Evolutionary conservation across 331 rosid species (phyloP).

Genomic region (Phaseolus coccineus): DNA sequence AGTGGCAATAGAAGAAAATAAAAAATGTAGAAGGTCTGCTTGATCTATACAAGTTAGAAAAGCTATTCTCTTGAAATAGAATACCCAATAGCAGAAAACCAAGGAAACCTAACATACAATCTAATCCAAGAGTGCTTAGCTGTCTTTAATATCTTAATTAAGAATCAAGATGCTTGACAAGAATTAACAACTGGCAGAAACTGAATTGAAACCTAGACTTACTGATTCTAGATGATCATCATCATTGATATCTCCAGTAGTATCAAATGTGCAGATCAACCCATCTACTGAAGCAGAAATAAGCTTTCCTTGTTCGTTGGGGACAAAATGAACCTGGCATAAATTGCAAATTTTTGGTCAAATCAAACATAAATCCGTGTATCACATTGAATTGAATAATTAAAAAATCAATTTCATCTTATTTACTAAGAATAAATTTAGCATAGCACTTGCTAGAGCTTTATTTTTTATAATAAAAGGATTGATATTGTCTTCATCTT

Average conservation of each 20-base stretch:
- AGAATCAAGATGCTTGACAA: conserved; percentile 25
- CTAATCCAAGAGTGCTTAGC: conserved; percentile 7
- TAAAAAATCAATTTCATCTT: neutral
- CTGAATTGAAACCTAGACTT: conserved; percentile 44
- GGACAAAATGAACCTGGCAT: conserved; percentile 84
- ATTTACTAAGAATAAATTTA: neutral
- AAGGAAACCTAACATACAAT: conserved; percentile 28
- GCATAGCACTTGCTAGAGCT: conserved; percentile 15
- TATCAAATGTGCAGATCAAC: conserved; percentile 86
- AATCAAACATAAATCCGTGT: conserved; percentile 20
- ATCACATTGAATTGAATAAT: neutral
- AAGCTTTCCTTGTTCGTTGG: conserved; percentile 74
- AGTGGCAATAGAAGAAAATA: neutral
- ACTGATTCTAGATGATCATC: conserved; percentile 90
- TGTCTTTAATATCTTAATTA: conserved; percentile 11
- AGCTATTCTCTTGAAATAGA: conserved; percentile 12
- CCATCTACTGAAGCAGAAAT: conserved; percentile 95
- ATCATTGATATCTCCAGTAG: conserved; percentile 78
- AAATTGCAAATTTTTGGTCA: conserved; percentile 28
- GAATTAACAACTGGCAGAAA: conserved; percentile 34
- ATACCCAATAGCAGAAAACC: conserved; percentile 19
- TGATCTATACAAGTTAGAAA: neutral
- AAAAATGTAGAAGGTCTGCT: neutral
- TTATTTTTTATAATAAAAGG: conserved; percentile 11
- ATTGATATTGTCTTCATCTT: neutral